Percentiles rank a stretch among this genome's conserved stretches.
Conservation (phyloP, 2,329 filamentous ascomycete species). For the Elsinoe batatas region DNA sequence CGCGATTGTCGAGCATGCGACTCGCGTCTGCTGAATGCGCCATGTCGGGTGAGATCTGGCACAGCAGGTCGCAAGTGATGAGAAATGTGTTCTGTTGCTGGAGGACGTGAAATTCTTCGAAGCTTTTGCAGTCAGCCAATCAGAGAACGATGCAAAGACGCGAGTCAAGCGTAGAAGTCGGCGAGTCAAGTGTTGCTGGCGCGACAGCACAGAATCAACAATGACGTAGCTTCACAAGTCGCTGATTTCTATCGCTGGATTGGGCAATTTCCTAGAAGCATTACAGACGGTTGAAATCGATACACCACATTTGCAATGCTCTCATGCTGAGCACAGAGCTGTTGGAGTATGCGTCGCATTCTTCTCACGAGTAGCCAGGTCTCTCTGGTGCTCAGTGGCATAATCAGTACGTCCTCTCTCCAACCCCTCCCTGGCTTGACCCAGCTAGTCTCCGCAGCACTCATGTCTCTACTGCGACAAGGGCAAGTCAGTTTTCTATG, state of each 20-base stretch:
- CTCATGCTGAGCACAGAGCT: not conserved
- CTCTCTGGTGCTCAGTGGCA: conserved; percentile 54
- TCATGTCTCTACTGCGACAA: not conserved
- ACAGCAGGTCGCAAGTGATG: not conserved
- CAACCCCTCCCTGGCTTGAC: not conserved
- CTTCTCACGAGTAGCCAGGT: conserved; percentile 62
- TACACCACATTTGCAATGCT: not conserved
- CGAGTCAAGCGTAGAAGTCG: not conserved
- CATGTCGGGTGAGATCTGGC: conserved; percentile 27
- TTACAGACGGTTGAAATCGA: conserved; percentile 10
- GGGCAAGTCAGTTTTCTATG: not conserved
- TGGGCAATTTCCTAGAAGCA: not conserved
- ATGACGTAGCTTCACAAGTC: conserved; percentile 3
- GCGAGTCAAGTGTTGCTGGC: conserved; percentile 14
- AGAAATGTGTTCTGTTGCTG: not conserved
- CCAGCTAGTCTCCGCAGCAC: too few relatives aligned
- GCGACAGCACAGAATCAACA: conserved; percentile 14
- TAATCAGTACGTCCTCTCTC: conserved; percentile 46
- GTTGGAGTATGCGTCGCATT: conserved; percentile 28
- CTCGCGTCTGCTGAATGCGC: conserved; percentile 67
- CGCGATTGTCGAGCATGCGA: conserved; percentile 77
- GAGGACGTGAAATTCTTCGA: conserved; percentile 11
- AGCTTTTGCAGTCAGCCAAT: not conserved
- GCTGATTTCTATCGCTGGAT: not conserved
- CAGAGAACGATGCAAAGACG: conserved; percentile 8